These are phyloP conservation scores for Parasitella parasitica DNA, from an alignment of 371 early-diverging fungal genomes.

Conservation along the genomic window DNA sequence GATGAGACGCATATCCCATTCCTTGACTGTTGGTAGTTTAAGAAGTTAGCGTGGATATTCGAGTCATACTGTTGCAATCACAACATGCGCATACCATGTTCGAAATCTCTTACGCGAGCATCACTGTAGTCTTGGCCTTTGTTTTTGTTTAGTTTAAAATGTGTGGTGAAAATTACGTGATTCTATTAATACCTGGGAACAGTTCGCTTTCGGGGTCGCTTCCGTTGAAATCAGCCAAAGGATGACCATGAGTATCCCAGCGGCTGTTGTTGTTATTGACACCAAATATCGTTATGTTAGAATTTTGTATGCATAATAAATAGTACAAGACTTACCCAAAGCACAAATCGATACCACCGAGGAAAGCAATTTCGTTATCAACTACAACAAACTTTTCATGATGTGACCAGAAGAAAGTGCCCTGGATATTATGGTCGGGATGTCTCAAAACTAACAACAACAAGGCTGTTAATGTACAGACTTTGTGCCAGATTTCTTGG, in stretches of 20 bases:
- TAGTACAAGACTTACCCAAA: constrained; percentile 57
- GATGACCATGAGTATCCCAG: constrained; percentile 85
- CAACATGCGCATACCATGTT: constrained; percentile 47
- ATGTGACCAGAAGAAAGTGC: constrained; percentile 84
- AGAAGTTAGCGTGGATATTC: too few species aligned
- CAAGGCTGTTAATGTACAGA: too few species aligned
- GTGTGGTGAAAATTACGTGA: neutral
- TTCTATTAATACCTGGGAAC: constrained; percentile 36
- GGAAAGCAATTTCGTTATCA: constrained; percentile 85
- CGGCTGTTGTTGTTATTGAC: constrained; percentile 51
- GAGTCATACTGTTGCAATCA: neutral
- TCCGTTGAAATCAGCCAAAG: constrained; percentile 65
- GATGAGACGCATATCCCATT: constrained; percentile 61
- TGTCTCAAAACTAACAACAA: constrained; percentile 70
- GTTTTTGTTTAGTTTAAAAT: constrained; percentile 8
- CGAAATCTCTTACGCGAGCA: constrained; percentile 89
- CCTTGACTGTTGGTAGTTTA: constrained; percentile 44
- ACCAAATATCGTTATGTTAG: neutral
- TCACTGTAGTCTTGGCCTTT: constrained; percentile 90
- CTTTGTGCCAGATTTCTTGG: too few species aligned
- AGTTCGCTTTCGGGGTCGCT: constrained; percentile 31
- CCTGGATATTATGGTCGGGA: constrained; percentile 77
- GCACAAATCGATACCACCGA: constrained; percentile 94
- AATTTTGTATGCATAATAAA: neutral
- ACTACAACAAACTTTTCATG: constrained; percentile 73